Percentiles rank a stretch among this genome's conserved stretches.
Evolutionary conservation across 257 asterid genomes (phyloP).

Genomic region (Fraxinus excelsior): DNA sequence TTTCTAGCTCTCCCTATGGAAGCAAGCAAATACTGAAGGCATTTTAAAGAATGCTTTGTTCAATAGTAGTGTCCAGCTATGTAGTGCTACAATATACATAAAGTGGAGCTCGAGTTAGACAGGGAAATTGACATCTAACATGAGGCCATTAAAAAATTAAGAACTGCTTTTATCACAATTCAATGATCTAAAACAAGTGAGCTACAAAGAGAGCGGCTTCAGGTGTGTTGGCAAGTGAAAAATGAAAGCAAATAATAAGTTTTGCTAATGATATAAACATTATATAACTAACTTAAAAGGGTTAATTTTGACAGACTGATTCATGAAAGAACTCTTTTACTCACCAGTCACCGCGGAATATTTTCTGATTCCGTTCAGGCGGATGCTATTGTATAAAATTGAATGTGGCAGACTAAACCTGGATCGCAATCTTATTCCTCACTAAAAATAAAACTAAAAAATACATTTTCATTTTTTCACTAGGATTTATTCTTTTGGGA

Average conservation of each 20-base stretch:
- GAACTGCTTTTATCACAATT: not conserved
- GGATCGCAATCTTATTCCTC: not conserved
- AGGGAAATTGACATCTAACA: not conserved
- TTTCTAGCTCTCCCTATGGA: not conserved
- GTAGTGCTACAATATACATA: not conserved
- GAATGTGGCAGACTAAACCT: not conserved
- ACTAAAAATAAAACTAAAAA: not conserved
- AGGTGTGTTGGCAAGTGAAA: not conserved
- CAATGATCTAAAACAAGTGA: too few species aligned
- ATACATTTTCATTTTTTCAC: not conserved
- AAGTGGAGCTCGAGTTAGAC: not conserved
- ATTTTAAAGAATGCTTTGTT: constrained; percentile 11
- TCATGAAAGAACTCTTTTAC: not conserved
- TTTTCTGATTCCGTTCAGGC: not conserved
- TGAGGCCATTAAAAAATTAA: not conserved
- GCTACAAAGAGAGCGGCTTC: not conserved
- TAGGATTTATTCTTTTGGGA: not conserved
- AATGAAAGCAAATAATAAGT: not conserved
- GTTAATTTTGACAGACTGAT: not conserved
- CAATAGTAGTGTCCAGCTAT: not conserved
- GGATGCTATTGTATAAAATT: not conserved
- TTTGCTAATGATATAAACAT: not conserved
- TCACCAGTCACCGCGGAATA: not conserved
- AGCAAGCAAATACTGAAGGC: not conserved
- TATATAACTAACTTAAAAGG: not conserved